Conservation (phyloP, 2,329 filamentous ascomycete species). For the Alternaria metachromatica region DNA sequence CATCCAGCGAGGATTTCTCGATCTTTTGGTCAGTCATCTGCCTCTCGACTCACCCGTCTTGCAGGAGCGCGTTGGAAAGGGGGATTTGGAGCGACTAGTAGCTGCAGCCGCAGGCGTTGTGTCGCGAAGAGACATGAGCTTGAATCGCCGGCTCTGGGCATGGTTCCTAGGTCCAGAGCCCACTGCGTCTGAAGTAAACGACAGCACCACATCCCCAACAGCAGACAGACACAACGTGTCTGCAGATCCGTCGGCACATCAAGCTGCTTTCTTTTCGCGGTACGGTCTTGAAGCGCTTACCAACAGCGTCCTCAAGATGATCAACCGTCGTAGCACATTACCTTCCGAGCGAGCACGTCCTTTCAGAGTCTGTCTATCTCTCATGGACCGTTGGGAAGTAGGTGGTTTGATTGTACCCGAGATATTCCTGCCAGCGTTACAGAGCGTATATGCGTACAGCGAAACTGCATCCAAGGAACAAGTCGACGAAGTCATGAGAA, state of each 20-base stretch:
- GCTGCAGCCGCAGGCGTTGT: slow-evolving; percentile 87
- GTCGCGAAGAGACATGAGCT: slow-evolving; percentile 89
- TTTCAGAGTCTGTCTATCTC: slow-evolving; percentile 88
- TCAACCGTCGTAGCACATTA: slow-evolving; percentile 62
- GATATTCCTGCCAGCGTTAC: slow-evolving; percentile 84
- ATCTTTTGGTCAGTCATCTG: slow-evolving; percentile 87
- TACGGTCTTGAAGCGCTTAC: slow-evolving; percentile 78
- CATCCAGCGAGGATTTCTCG: slow-evolving; percentile 92
- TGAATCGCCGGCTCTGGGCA: slow-evolving; percentile 92
- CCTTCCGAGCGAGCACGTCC: slow-evolving; percentile 78
- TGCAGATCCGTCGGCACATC: slow-evolving; percentile 52
- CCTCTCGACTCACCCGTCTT: slow-evolving; percentile 84
- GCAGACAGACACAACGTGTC: slow-evolving; percentile 60
- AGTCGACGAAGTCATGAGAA: slow-evolving; percentile 86
- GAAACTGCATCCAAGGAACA: slow-evolving; percentile 69
- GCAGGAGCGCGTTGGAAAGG: slow-evolving; percentile 72
- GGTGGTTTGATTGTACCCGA: slow-evolving; percentile 87
- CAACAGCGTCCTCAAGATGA: slow-evolving; percentile 77
- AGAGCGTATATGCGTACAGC: slow-evolving; percentile 79
- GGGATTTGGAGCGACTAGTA: slow-evolving; percentile 82
- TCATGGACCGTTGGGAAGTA: slow-evolving; percentile 99
- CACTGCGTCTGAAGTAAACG: slow-evolving; percentile 47
- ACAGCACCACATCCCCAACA: slow-evolving; percentile 45
- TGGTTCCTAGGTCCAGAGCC: slow-evolving; percentile 88
- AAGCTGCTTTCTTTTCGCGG: slow-evolving; percentile 75